Evolutionary conservation across 1,139 yeast species (phyloP), one percentile per base, ranked within the genome.

Genomic region (Blastobotrys apis): DNA sequence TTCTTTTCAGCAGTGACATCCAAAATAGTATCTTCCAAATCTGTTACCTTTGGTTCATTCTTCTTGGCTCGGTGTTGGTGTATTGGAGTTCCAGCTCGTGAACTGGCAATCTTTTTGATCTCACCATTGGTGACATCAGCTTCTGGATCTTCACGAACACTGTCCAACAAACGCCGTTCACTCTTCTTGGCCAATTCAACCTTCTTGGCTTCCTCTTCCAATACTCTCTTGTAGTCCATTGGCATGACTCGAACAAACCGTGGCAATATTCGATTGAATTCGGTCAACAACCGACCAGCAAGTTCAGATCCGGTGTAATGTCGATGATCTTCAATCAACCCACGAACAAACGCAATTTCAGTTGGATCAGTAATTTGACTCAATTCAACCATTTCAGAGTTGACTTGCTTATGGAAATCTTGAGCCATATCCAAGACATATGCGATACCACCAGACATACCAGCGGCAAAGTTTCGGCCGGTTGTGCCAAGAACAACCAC

Each of bases 361-460:
- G 83, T 75, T 5, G 97, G 95, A 55, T 90, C 97, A 44, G 80
- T 74, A 44, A 92, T 77, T 47, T 74, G 73, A 38, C 84, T 74
- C 48, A 92, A 75, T 59, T 84, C 97, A 57, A 92, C 92, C 57
- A 87, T 81, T 54, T 83, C 92, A 39, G 71, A 64, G 69, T 92
- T 92, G 55, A 86, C 90, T 69, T 84, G 84, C 50, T 81, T 80
- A 53, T 73, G 69, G 61, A 92, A 90, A 63, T 88, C 96, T 64
- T 90, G 96, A 44, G 94, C 97, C 75, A 92, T 85, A 60, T 90
- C 95, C 59, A 90, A 75, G 49, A 94, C 97, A 63, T 92, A 92
- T 26, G 96, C 95, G 66, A 92, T 92, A 79, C 98, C 98, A 69
- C 98, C 98, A 59, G 97, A 90, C 86, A 94, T 94, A 74, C 98